phyloP scores from a whole-genome alignment of 768 basidiomycete species.

The Scleroderma bovista region DNA sequence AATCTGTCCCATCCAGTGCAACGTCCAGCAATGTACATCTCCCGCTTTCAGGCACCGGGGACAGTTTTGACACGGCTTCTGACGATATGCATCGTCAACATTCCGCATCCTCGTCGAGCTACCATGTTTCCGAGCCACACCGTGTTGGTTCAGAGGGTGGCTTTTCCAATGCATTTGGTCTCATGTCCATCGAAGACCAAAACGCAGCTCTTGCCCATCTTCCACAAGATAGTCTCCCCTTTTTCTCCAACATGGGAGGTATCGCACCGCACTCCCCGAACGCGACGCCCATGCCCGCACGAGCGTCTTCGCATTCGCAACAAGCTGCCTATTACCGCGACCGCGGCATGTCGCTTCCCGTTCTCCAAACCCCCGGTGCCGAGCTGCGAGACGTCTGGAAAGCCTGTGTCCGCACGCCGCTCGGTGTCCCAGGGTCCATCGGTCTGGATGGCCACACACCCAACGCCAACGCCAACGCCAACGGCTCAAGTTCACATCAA shows the following conservation, averaged over 20 bases:
- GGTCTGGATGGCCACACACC: background rate
- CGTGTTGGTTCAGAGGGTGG: slow-evolving; percentile 29
- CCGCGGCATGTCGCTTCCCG: slow-evolving; percentile 21
- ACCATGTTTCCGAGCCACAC: slow-evolving; percentile 3
- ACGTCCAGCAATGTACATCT: slow-evolving; percentile 49
- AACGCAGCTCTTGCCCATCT: slow-evolving; percentile 62
- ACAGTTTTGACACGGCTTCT: slow-evolving; percentile 21
- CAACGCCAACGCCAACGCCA: slow-evolving; percentile 7
- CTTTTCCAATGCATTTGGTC: slow-evolving; percentile 63
- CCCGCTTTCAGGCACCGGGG: slow-evolving; percentile 30
- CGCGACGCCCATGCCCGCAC: slow-evolving; percentile 42
- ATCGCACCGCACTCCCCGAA: slow-evolving; percentile 36
- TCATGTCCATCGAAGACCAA: slow-evolving; percentile 73
- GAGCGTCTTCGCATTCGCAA: slow-evolving; percentile 14
- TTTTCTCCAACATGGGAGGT: slow-evolving; percentile 42
- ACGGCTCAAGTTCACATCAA: slow-evolving; percentile 6
- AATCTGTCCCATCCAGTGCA: slow-evolving; percentile 49
- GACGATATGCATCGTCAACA: slow-evolving; percentile 24
- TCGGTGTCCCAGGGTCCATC: slow-evolving; percentile 30
- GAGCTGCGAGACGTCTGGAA: slow-evolving; percentile 73
- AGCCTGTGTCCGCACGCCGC: slow-evolving; percentile 65
- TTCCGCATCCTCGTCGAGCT: slow-evolving; percentile 12
- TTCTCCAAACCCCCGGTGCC: slow-evolving; percentile 27
- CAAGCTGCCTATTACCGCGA: slow-evolving; percentile 7
- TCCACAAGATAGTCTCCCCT: slow-evolving; percentile 51